phyloP scores from a whole-genome alignment of 768 basidiomycete species.

The Jaapia argillacea region DNA sequence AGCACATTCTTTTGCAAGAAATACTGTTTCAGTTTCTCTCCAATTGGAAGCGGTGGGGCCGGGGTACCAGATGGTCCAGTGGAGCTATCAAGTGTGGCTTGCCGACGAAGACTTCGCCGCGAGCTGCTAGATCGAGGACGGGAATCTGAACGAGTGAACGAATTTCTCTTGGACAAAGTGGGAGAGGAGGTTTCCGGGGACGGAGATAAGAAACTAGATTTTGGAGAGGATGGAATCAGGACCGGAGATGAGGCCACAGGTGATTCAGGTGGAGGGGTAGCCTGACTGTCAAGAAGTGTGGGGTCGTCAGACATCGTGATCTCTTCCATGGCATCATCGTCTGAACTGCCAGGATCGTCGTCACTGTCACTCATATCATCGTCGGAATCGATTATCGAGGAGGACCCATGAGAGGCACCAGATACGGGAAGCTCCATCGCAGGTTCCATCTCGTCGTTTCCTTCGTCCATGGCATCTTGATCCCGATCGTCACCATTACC shows the following conservation, averaged over 20 bases:
- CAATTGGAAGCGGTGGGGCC: conserved; percentile 42
- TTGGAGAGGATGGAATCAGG: too few relatives aligned
- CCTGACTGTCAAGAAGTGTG: neutral
- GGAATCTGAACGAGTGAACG: conserved; percentile 19
- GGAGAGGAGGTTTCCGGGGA: neutral
- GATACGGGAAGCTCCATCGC: conserved; percentile 62
- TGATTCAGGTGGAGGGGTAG: neutral
- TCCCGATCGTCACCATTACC: conserved; percentile 44
- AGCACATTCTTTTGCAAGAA: conserved; percentile 71
- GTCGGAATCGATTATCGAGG: conserved; percentile 52
- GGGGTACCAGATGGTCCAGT: conserved; percentile 6
- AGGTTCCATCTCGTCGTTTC: conserved; percentile 48
- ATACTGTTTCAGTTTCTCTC: conserved; percentile 71
- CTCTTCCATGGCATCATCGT: conserved; percentile 78
- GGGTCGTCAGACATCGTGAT: conserved; percentile 68
- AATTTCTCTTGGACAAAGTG: conserved; percentile 5
- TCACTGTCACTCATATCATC: conserved; percentile 65
- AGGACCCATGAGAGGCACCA: conserved; percentile 36
- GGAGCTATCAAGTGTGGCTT: conserved; percentile 14
- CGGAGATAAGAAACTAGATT: too few relatives aligned
- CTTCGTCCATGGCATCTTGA: conserved; percentile 49
- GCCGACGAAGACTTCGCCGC: conserved; percentile 44
- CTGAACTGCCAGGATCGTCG: conserved; percentile 61
- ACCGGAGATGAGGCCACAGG: too few relatives aligned
- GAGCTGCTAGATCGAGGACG: conserved; percentile 34